Percentiles rank a stretch among this genome's conserved stretches.
Evolutionary conservation across 805 yeast genomes (phyloP).

Genomic region (Candida namnaoensis): DNA sequence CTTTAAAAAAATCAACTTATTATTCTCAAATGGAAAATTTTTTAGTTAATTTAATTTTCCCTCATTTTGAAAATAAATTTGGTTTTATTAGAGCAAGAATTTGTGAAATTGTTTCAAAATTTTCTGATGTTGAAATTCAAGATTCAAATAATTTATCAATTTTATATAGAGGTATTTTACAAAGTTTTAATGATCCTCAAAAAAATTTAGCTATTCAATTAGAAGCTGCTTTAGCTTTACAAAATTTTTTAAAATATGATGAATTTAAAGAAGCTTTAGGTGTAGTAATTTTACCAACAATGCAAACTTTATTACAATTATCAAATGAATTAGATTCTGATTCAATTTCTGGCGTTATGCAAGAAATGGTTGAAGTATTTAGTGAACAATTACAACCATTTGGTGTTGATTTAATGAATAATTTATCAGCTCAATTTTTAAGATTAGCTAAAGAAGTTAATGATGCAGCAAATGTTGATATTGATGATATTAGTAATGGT

Average conservation of each 20-base stretch:
- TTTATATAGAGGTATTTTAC: constrained; percentile 37
- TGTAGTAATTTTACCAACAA: constrained; percentile 63
- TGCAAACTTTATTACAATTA: constrained; percentile 68
- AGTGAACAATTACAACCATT: constrained; percentile 88
- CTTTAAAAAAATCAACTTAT: constrained; percentile 47
- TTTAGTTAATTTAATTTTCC: constrained; percentile 54
- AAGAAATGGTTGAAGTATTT: constrained; percentile 87
- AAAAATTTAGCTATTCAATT: constrained; percentile 64
- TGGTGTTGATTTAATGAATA: constrained; percentile 59
- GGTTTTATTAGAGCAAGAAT: constrained; percentile 73
- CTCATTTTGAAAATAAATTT: constrained; percentile 53
- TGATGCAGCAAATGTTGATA: constrained; percentile 44
- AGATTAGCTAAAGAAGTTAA: constrained; percentile 59
- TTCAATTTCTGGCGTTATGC: constrained; percentile 83
- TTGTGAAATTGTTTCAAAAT: constrained; percentile 55
- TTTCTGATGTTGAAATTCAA: constrained; percentile 51
- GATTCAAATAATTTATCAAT: constrained; percentile 25
- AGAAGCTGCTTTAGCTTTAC: constrained; percentile 80
- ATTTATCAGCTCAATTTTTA: constrained; percentile 67
- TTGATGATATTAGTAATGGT: constrained; percentile 23
- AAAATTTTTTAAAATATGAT: constrained; percentile 59
- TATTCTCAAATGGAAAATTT: constrained; percentile 60
- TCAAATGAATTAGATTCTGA: constrained; percentile 84
- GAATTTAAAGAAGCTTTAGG: constrained; percentile 64
- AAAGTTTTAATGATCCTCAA: constrained; percentile 30